These are phyloP conservation scores for Diaporthe humulicola DNA, from an alignment of 2,329 filamentous ascomycete species.

Conservation along the genomic window DNA sequence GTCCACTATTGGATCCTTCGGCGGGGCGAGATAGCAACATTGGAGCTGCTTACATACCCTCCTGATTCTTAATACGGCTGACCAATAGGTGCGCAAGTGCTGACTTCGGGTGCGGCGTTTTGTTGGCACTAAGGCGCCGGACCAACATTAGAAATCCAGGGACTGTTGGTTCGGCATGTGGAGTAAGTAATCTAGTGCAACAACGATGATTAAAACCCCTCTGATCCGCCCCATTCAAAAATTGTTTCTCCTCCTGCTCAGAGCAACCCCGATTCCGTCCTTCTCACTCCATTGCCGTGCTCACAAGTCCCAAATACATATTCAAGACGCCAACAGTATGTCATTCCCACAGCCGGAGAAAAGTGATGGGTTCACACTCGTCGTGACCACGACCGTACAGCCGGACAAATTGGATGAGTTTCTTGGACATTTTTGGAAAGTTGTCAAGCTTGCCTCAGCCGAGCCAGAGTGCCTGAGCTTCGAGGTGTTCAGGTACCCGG, in stretches of 20 bases:
- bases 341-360: neutral
- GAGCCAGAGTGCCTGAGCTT: slow-evolving; percentile 29
- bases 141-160: slow-evolving; percentile 19
- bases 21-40: neutral
- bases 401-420: slow-evolving; percentile 6
- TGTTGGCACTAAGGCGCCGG: neutral
- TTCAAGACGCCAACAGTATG: neutral
- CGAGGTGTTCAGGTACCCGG: slow-evolving; percentile 1
- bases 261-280: neutral
- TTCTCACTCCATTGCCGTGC: neutral
- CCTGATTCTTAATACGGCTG: neutral
- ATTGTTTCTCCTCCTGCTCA: neutral
- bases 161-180: neutral
- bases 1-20: neutral
- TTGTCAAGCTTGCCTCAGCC: neutral
- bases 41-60: neutral
- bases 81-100: neutral
- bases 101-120: neutral
- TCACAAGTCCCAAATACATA: neutral
- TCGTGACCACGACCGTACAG: neutral
- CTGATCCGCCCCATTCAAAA: neutral
- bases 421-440: neutral
- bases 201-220: neutral
- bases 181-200: neutral
- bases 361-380: slow-evolving; percentile 1